These are phyloP conservation scores for Metschnikowia kunwiensis DNA, from an alignment of 805 yeast species.

Conservation along the genomic window DNA sequence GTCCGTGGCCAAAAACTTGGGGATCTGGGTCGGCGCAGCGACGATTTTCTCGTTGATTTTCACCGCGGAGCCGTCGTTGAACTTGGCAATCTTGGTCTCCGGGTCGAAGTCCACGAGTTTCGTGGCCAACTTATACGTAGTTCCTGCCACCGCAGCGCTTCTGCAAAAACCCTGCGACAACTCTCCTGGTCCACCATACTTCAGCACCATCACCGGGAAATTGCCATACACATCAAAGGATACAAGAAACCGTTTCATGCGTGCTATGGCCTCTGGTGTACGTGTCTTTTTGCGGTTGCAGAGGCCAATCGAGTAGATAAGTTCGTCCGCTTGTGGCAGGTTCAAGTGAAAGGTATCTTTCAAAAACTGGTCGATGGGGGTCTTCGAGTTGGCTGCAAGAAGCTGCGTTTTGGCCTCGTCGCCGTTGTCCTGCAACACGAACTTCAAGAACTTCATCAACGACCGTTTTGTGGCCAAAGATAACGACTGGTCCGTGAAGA, in stretches of 20 bases:
- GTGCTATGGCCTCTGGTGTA: slow-evolving; percentile 72
- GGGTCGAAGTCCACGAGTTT: slow-evolving; percentile 64
- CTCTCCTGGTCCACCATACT: slow-evolving; percentile 96
- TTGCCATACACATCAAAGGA: slow-evolving; percentile 91
- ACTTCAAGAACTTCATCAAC: slow-evolving; percentile 89
- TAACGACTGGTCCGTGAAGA: slow-evolving; percentile 83
- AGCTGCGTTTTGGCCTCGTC: slow-evolving; percentile 59
- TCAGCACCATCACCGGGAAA: slow-evolving; percentile 88
- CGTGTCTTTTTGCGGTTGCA: slow-evolving; percentile 57
- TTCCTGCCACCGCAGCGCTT: slow-evolving; percentile 97
- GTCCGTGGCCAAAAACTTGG: slow-evolving; percentile 41
- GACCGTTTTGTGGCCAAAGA: slow-evolving; percentile 73
- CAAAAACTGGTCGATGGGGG: slow-evolving; percentile 59
- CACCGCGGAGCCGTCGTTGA: slow-evolving; percentile 72
- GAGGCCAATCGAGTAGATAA: slow-evolving; percentile 82
- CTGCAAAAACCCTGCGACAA: slow-evolving; percentile 95
- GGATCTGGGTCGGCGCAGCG: slow-evolving; percentile 65
- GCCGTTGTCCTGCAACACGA: slow-evolving; percentile 56
- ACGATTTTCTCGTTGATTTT: slow-evolving; percentile 77
- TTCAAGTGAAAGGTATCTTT: slow-evolving; percentile 65
- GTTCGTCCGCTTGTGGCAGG: slow-evolving; percentile 73
- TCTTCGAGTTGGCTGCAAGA: slow-evolving; percentile 54
- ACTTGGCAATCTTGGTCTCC: slow-evolving; percentile 59
- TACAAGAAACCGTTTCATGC: slow-evolving; percentile 77
- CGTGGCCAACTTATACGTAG: slow-evolving; percentile 83